Evolutionary conservation across 805 yeast genomes (phyloP).

Genomic region (Lipomyces lipofer): DNA sequence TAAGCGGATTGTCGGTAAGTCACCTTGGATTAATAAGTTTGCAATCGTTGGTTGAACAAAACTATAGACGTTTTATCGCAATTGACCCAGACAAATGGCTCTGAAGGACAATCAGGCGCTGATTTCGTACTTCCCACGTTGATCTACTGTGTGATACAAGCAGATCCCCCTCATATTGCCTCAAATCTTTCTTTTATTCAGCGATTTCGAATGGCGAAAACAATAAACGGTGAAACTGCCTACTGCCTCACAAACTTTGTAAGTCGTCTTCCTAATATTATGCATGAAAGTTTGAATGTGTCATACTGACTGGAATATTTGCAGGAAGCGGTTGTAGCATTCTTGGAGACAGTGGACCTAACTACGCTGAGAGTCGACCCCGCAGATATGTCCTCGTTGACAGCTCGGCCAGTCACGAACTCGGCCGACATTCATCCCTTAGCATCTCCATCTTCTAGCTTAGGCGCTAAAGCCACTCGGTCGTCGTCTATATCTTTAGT

Average conservation of each 20-base stretch:
- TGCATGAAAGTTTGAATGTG: too few relatives aligned
- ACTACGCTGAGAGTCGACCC: conserved; percentile 38
- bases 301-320: neutral
- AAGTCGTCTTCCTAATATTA: neutral
- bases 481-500: conserved; percentile 1
- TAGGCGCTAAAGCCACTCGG: too few relatives aligned
- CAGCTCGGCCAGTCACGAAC: conserved; percentile 12
- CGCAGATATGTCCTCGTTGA: conserved; percentile 27
- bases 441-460: conserved; percentile 6
- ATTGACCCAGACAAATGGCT: conserved; percentile 19
- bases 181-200: conserved; percentile 42
- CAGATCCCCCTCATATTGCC: conserved; percentile 39
- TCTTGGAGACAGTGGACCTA: conserved; percentile 41
- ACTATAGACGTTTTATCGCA: conserved; percentile 15
- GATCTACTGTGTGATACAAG: conserved; percentile 39
- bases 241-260: conserved; percentile 46
- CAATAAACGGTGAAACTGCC: conserved; percentile 42
- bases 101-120: conserved; percentile 36
- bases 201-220: conserved; percentile 42
- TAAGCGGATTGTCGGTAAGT: conserved; percentile 39
- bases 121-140: conserved; percentile 45
- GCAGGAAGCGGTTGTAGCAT: conserved; percentile 44
- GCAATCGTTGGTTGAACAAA: neutral
- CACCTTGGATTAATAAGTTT: neutral
- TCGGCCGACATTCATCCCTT: conserved; percentile 4